A percentile compares a stretch with the other conserved stretches of the same genome.
Evolutionary conservation across 176 grass and related monocot species (phyloP).

Genomic region (Tillandsia leiboldiana): DNA sequence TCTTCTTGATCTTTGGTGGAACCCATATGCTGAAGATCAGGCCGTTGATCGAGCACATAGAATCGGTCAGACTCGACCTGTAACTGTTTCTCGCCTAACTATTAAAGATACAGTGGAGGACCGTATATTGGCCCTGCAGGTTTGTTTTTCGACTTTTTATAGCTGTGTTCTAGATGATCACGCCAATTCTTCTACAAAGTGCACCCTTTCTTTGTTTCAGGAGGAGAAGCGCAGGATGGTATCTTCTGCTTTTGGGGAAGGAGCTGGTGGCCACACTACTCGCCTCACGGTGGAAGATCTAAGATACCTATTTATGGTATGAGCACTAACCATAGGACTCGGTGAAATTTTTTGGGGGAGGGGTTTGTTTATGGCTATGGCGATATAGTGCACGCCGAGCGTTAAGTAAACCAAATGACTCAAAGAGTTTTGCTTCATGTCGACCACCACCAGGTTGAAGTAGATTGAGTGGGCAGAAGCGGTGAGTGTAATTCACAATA

Average conservation of each 20-base stretch:
- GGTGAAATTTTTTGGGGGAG: not conserved
- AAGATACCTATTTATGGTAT: slow-evolving; percentile 69
- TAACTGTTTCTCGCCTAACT: slow-evolving; percentile 72
- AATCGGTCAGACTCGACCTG: slow-evolving; percentile 75
- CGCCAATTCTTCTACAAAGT: not conserved
- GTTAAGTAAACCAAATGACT: too few relatives aligned
- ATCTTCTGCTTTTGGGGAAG: slow-evolving; percentile 83
- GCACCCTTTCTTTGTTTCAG: slow-evolving; percentile 19
- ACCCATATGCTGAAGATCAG: slow-evolving; percentile 82
- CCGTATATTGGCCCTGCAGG: slow-evolving; percentile 88
- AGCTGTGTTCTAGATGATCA: not conserved
- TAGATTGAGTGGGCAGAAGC: too few relatives aligned
- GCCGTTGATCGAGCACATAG: slow-evolving; percentile 82
- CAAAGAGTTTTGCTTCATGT: too few relatives aligned
- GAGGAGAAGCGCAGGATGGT: slow-evolving; percentile 96
- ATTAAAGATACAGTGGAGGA: slow-evolving; percentile 82
- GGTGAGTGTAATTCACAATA: too few relatives aligned
- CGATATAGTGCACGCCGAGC: too few relatives aligned
- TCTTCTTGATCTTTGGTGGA: slow-evolving; percentile 97
- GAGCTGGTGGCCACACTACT: slow-evolving; percentile 42
- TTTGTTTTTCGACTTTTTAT: slow-evolving; percentile 9
- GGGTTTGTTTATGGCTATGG: not conserved
- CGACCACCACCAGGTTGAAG: too few relatives aligned
- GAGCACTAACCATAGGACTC: slow-evolving; percentile 1
- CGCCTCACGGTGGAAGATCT: slow-evolving; percentile 82